Evolutionary conservation across 129 eudicot genomes (phyloP).

Genomic region (Artemisia tridentata): DNA sequence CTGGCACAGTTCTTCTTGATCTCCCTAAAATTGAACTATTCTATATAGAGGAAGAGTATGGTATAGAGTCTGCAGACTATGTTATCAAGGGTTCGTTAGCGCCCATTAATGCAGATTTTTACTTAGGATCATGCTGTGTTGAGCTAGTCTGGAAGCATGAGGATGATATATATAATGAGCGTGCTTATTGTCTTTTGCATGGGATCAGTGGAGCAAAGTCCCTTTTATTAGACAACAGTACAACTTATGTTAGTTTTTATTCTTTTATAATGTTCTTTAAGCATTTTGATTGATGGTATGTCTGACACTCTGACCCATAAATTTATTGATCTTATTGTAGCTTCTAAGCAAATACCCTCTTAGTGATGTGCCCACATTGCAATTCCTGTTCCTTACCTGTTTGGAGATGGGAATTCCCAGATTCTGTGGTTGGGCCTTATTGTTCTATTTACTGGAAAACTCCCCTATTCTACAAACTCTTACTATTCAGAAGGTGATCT

Average conservation of each 20-base stretch:
- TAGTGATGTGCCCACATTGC: background rate
- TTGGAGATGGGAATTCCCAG: background rate
- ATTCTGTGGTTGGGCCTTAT: background rate
- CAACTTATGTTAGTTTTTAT: background rate
- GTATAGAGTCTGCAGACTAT: background rate
- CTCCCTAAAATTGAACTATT: background rate
- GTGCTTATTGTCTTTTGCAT: background rate
- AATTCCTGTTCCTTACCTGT: background rate
- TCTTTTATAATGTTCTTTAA: background rate
- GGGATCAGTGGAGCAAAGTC: background rate
- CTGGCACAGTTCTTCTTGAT: background rate
- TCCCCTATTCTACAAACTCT: background rate
- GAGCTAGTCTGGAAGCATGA: background rate
- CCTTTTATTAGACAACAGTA: background rate
- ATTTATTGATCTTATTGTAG: background rate
- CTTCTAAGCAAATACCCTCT: background rate
- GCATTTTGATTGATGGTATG: background rate
- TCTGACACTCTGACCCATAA: background rate
- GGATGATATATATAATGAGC: background rate
- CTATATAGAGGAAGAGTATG: background rate
- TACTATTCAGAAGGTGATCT: conserved; percentile 1
- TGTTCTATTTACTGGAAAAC: conserved; percentile 1
- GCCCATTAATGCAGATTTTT: background rate
- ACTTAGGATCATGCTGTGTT: background rate
- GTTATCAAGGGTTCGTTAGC: background rate